A percentile compares a stretch with the other conserved stretches of the same genome.
phyloP scores from a whole-genome alignment of 306 rosid genomes.

The Lagenaria siceraria region DNA sequence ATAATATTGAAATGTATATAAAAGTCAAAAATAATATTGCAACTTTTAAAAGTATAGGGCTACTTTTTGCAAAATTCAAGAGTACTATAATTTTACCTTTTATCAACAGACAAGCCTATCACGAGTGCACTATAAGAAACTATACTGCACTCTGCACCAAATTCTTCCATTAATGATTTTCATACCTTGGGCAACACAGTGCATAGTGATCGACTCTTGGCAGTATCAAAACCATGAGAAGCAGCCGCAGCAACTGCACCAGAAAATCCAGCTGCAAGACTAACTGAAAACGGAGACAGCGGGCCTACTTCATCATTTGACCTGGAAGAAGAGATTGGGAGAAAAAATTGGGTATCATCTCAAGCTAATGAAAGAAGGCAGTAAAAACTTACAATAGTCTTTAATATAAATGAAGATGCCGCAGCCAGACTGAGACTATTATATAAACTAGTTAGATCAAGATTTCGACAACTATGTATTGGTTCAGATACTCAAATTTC shows the following conservation, averaged over 20 bases:
- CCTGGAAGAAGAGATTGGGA: constrained; percentile 26
- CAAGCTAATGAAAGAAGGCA: background rate
- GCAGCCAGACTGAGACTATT: background rate
- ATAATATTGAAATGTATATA: no score
- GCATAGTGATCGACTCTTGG: constrained; percentile 68
- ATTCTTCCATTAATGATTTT: background rate
- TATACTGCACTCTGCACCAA: background rate
- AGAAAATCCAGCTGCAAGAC: constrained; percentile 81
- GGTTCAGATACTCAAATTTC: background rate
- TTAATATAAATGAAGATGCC: background rate
- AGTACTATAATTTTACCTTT: no score
- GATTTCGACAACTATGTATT: background rate
- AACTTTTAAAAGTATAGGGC: no score
- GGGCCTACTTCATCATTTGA: constrained; percentile 61
- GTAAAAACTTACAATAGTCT: background rate
- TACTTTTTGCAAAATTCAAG: no score
- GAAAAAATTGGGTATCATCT: background rate
- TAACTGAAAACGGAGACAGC: constrained; percentile 56
- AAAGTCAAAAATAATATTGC: no score
- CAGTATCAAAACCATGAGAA: constrained; percentile 88
- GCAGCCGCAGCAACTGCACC: constrained; percentile 86
- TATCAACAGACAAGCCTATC: background rate
- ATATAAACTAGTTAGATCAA: background rate
- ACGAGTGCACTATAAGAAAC: background rate
- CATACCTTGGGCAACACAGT: constrained; percentile 70